A percentile compares a stretch with the other conserved stretches of the same genome.
Conservation (phyloP, 83 land plant genomes). For the Larix sibirica region DNA sequence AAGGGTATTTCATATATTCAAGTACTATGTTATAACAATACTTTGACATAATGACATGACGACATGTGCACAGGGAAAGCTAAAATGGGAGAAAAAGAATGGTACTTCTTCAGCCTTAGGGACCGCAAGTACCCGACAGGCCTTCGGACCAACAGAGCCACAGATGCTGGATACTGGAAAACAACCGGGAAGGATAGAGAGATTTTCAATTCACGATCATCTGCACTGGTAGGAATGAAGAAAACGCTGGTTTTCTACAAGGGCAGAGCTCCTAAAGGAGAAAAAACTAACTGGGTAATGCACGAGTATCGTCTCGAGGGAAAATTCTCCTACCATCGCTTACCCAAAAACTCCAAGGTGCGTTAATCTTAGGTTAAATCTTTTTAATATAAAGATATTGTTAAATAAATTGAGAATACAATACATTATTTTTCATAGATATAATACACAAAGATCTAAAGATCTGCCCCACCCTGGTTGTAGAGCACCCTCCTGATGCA, state of each 20-base stretch:
- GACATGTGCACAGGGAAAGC: conserved; percentile 30
- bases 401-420: no score
- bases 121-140: conserved; percentile 75
- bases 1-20: no score
- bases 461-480: no score
- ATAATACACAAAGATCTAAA: no score
- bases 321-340: conserved; percentile 30
- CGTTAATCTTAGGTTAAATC: neutral
- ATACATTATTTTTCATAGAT: no score
- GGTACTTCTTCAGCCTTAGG: conserved; percentile 71
- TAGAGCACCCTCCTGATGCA: no score
- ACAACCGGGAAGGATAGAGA: conserved; percentile 79
- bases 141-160: conserved; percentile 45
- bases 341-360: conserved; percentile 47
- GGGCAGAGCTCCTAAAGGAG: conserved; percentile 75
- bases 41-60: no score
- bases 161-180: conserved; percentile 72
- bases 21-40: no score
- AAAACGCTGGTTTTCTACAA: conserved; percentile 70
- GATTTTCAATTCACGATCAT: conserved; percentile 39
- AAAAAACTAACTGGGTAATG: conserved; percentile 79
- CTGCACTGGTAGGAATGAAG: conserved; percentile 70
- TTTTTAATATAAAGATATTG: no score
- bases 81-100: conserved; percentile 53
- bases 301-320: conserved; percentile 68